These are phyloP conservation scores for Phialophora tarda DNA, from an alignment of 2,329 filamentous ascomycete species.

Conservation along the genomic window DNA sequence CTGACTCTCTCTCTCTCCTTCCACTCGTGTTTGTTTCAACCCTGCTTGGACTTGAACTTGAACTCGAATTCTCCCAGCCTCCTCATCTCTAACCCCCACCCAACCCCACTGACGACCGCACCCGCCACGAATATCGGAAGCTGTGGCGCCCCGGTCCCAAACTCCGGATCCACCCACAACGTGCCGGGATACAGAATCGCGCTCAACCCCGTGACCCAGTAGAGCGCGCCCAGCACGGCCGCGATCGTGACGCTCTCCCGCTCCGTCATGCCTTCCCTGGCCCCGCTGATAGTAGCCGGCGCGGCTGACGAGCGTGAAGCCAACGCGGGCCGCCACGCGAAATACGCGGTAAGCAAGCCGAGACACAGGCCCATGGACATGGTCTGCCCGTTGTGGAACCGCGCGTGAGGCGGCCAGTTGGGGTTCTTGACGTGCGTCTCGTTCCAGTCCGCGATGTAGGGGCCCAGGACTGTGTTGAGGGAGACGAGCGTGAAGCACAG, in stretches of 20 bases:
- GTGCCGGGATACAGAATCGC: slow-evolving; percentile 56
- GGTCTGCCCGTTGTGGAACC: slow-evolving; percentile 61
- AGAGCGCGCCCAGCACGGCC: slow-evolving; percentile 50
- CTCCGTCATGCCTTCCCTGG: slow-evolving; percentile 19
- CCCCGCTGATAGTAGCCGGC: no score
- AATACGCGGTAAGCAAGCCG: slow-evolving; percentile 27
- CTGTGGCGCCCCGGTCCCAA: slow-evolving; percentile 50
- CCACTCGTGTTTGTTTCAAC: no score
- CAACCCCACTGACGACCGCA: slow-evolving; percentile 34
- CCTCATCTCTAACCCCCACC: slow-evolving; percentile 36
- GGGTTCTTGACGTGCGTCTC: slow-evolving; percentile 57
- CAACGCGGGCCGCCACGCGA: slow-evolving; percentile 20
- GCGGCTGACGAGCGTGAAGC: background rate
- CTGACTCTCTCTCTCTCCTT: no score
- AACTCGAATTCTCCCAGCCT: background rate
- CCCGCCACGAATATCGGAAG: slow-evolving; percentile 33
- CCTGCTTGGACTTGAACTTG: background rate
- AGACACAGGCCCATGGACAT: slow-evolving; percentile 46
- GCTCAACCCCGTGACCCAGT: slow-evolving; percentile 52
- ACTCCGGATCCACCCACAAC: slow-evolving; percentile 54
- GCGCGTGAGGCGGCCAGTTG: slow-evolving; percentile 57
- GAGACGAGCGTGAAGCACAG: slow-evolving; percentile 34
- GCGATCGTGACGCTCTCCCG: slow-evolving; percentile 40
- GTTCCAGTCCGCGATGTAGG: slow-evolving; percentile 47
- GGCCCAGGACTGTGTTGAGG: slow-evolving; percentile 22